Evolutionary conservation across 805 yeast species (phyloP).

Genomic region (Zygotorulaspora chibaensis): DNA sequence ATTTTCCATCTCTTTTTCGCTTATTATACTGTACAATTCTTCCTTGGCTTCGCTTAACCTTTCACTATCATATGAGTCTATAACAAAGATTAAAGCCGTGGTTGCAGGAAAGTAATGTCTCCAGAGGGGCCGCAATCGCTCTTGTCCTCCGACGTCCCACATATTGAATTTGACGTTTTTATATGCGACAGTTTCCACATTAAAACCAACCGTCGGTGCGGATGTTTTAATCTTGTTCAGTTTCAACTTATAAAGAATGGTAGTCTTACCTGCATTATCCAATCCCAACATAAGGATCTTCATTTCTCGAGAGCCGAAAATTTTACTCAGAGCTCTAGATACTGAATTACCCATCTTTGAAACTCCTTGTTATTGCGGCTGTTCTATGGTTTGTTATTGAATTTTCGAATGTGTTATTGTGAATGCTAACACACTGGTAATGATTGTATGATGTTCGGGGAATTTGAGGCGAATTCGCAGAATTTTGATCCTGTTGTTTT

Average conservation of each 20-base stretch:
- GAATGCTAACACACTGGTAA: no score
- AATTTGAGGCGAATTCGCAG: no score
- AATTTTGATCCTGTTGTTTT: no score
- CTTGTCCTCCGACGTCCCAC: slow-evolving; percentile 98
- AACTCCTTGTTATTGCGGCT: no score
- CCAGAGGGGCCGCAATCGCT: slow-evolving; percentile 87
- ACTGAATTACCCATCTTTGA: slow-evolving; percentile 32
- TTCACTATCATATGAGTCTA: slow-evolving; percentile 71
- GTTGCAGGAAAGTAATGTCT: slow-evolving; percentile 93
- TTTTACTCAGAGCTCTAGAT: slow-evolving; percentile 39
- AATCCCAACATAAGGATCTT: slow-evolving; percentile 85
- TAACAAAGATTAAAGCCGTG: slow-evolving; percentile 84
- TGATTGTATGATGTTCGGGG: no score
- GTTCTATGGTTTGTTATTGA: no score
- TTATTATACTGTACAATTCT: slow-evolving; percentile 71
- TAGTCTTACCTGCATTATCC: slow-evolving; percentile 90
- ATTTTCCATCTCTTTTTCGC: slow-evolving; percentile 78
- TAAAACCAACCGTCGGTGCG: slow-evolving; percentile 92
- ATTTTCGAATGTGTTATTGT: no score
- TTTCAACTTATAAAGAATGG: slow-evolving; percentile 79
- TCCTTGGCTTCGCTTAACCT: slow-evolving; percentile 73
- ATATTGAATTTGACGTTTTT: slow-evolving; percentile 80
- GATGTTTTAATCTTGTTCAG: slow-evolving; percentile 71
- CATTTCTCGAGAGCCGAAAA: slow-evolving; percentile 53
- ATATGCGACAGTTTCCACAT: slow-evolving; percentile 81